These are phyloP conservation scores for Sindora glabra DNA, from an alignment of 306 rosid species.

Conservation along the genomic window DNA sequence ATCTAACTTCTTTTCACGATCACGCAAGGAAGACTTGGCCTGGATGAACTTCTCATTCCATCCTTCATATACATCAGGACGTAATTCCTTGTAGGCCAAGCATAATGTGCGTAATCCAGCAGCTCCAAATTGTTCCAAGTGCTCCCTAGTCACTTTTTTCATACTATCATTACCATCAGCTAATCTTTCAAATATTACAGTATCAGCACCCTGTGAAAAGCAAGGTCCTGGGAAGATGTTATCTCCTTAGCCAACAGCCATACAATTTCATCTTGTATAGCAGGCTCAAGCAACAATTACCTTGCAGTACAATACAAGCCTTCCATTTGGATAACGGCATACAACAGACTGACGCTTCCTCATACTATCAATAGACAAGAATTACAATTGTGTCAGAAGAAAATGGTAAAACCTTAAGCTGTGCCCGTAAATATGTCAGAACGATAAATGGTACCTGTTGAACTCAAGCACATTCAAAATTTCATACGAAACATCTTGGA, in stretches of 20 bases:
- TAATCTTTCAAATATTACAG: slow-evolving; percentile 80
- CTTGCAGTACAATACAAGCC: slow-evolving; percentile 93
- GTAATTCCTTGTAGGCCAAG: slow-evolving; percentile 86
- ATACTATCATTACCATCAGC: slow-evolving; percentile 41
- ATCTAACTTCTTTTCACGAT: slow-evolving; percentile 95
- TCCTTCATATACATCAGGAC: slow-evolving; percentile 65
- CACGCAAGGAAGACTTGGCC: slow-evolving; percentile 85
- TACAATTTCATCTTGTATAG: background rate
- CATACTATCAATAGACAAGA: slow-evolving; percentile 44
- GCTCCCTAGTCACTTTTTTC: slow-evolving; percentile 66
- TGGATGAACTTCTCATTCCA: slow-evolving; percentile 94
- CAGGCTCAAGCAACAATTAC: slow-evolving; percentile 44
- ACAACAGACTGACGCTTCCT: slow-evolving; percentile 98
- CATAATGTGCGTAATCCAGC: slow-evolving; percentile 88
- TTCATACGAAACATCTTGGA: slow-evolving; percentile 72
- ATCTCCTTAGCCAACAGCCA: slow-evolving; percentile 21
- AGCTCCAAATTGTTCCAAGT: slow-evolving; percentile 74
- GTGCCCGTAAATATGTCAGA: no score
- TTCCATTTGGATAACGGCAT: slow-evolving; percentile 91
- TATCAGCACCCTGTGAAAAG: slow-evolving; percentile 86
- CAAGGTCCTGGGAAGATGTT: slow-evolving; percentile 24
- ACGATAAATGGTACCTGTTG: slow-evolving; percentile 76
- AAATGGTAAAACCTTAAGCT: background rate
- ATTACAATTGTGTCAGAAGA: slow-evolving; percentile 12
- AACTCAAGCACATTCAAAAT: slow-evolving; percentile 93